These are phyloP conservation scores for Colletotrichum brevisporum DNA, from an alignment of 2,329 filamentous ascomycete genomes.

Conservation along the genomic window DNA sequence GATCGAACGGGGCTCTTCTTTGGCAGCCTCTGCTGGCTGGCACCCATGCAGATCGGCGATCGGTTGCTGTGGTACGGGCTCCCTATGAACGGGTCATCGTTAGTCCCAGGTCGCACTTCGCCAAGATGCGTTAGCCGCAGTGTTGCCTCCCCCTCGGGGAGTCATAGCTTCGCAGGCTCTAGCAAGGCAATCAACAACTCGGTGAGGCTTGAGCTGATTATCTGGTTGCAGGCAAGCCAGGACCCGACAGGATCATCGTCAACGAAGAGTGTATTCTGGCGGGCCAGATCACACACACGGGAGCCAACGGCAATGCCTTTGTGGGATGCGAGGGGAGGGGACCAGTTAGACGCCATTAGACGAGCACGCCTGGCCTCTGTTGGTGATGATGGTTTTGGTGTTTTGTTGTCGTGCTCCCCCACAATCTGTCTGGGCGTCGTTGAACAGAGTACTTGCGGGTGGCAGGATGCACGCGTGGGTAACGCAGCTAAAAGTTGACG, in stretches of 20 bases:
- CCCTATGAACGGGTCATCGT: conserved; percentile 1
- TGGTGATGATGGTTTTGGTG: conserved; percentile 26
- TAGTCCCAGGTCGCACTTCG: conserved; percentile 14
- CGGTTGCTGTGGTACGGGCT: conserved; percentile 17
- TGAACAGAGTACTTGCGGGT: neutral
- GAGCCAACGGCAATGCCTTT: conserved; percentile 78
- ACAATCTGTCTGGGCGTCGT: conserved; percentile 4
- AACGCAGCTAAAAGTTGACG: no score
- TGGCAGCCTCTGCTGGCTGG: conserved; percentile 1
- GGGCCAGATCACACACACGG: conserved; percentile 78
- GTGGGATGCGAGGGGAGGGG: conserved; percentile 65
- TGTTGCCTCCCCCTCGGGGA: neutral
- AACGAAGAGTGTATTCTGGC: conserved; percentile 69
- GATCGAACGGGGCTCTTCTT: conserved; percentile 1
- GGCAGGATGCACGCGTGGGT: no score
- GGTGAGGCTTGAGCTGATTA: conserved; percentile 18
- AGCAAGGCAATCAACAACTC: neutral
- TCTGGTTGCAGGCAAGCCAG: conserved; percentile 65
- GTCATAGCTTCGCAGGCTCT: neutral
- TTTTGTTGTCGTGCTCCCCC: conserved; percentile 19
- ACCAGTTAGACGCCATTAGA: conserved; percentile 5
- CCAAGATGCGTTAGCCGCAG: conserved; percentile 27
- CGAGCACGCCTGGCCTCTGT: conserved; percentile 1
- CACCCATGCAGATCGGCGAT: conserved; percentile 34
- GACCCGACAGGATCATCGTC: conserved; percentile 79